phyloP scores from a whole-genome alignment of 768 basidiomycete species.

The Tulasnella sp. region DNA sequence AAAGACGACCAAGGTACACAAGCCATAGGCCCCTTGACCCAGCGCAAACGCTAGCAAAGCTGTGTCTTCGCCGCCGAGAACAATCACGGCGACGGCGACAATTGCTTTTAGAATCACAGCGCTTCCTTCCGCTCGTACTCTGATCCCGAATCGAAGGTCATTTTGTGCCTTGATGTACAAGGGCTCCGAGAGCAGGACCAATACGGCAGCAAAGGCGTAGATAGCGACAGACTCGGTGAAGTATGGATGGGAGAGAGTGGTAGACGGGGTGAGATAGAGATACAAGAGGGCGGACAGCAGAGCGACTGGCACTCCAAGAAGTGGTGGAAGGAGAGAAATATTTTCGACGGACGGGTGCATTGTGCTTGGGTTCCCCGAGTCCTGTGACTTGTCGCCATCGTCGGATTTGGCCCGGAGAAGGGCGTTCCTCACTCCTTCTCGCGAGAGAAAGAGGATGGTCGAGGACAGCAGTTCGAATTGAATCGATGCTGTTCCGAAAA shows the following conservation, averaged over 20 bases:
- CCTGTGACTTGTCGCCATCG: not conserved
- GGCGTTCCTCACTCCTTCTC: constrained; percentile 88
- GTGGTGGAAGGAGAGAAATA: constrained; percentile 52
- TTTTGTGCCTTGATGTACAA: constrained; percentile 64
- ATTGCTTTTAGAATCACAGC: constrained; percentile 67
- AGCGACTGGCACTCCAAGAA: constrained; percentile 58
- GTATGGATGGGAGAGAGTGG: constrained; percentile 48
- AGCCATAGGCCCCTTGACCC: constrained; percentile 71
- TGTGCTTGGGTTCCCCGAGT: constrained; percentile 9
- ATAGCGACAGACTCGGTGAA: constrained; percentile 52
- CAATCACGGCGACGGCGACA: constrained; percentile 54
- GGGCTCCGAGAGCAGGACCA: constrained; percentile 77
- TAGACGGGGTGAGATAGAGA: constrained; percentile 36
- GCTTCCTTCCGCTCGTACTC: constrained; percentile 78
- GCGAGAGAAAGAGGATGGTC: constrained; percentile 80
- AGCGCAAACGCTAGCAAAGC: constrained; percentile 74
- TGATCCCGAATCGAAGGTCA: constrained; percentile 51
- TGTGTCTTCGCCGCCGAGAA: constrained; percentile 32
- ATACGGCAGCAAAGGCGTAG: constrained; percentile 62
- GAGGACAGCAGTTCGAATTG: constrained; percentile 88
- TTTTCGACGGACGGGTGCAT: constrained; percentile 27
- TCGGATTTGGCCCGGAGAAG: constrained; percentile 46
- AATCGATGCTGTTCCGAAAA: constrained; percentile 77
- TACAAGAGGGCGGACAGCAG: constrained; percentile 43
- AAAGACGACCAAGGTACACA: constrained; percentile 47